phyloP scores from a whole-genome alignment of 768 basidiomycete species.

The Dioszegia hungarica region DNA sequence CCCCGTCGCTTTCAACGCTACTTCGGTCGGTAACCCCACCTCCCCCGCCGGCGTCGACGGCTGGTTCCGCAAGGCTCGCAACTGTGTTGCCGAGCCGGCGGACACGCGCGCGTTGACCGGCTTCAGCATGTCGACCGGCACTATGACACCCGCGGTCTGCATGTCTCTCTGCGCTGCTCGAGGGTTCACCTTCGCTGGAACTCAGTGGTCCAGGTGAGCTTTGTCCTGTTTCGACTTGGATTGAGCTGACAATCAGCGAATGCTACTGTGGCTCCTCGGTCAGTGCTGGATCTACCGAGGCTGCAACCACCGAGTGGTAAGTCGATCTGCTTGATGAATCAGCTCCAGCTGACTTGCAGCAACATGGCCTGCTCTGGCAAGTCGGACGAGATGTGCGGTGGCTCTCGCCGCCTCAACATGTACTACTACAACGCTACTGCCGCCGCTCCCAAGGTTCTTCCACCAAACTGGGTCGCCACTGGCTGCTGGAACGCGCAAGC shows the following conservation, averaged over 20 bases:
- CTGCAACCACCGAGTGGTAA: neutral
- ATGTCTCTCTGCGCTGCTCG: constrained; percentile 19
- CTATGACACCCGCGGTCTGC: constrained; percentile 42
- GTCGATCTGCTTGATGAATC: neutral
- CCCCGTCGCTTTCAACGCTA: constrained; percentile 2
- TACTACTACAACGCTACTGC: constrained; percentile 1
- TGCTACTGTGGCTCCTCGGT: constrained; percentile 11
- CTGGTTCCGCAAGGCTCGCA: neutral
- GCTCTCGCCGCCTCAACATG: neutral
- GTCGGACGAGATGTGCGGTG: constrained; percentile 8
- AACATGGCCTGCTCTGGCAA: neutral
- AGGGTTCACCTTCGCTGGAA: constrained; percentile 39
- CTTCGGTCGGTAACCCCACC: neutral
- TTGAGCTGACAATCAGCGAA: neutral
- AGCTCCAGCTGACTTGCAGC: neutral
- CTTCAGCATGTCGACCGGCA: constrained; percentile 18
- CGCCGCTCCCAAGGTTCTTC: neutral
- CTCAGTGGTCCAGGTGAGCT: constrained; percentile 45
- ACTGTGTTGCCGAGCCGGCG: constrained; percentile 20
- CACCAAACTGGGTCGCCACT: constrained; percentile 35
- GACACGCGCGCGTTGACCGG: constrained; percentile 39
- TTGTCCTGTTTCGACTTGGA: neutral
- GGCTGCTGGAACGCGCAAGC: constrained; percentile 24
- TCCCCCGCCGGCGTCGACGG: constrained; percentile 1
- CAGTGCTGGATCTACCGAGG: neutral